Evolutionary conservation across 768 basidiomycete genomes (phyloP).

Genomic region (Hydnomerulius pinastri): DNA sequence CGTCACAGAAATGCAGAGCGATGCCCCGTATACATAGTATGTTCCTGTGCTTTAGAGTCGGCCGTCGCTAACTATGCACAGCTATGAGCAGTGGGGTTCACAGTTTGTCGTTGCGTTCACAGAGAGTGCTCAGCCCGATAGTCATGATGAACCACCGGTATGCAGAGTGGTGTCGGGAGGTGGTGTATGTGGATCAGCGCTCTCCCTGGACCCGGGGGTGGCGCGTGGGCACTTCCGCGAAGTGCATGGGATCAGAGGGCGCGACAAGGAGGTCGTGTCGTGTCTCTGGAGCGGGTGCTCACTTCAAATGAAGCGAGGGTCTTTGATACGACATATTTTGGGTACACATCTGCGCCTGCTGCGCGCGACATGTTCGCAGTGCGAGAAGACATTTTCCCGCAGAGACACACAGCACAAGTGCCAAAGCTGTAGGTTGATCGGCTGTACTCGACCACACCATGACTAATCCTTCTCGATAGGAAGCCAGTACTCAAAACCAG

Average conservation of each 20-base stretch:
- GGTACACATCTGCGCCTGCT: constrained; percentile 14
- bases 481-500: neutral
- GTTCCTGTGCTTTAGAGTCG: no score
- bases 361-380: neutral
- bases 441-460: no score
- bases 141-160: no score
- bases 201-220: constrained; percentile 3
- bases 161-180: no score
- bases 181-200: constrained; percentile 8
- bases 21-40: no score
- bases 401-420: neutral
- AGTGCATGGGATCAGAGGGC: constrained; percentile 14
- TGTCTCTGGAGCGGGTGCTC: constrained; percentile 20
- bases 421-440: neutral
- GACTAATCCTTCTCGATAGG: no score
- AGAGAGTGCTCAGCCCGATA: no score
- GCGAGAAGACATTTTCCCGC: neutral
- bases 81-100: no score
- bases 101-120: no score
- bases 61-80: no score
- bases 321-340: constrained; percentile 18
- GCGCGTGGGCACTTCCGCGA: constrained; percentile 14
- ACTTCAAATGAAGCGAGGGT: constrained; percentile 20
- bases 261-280: constrained; percentile 11
- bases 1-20: no score